These are phyloP conservation scores for Penicillium lagena DNA, from an alignment of 495 filamentous ascomycete species.

Conservation along the genomic window DNA sequence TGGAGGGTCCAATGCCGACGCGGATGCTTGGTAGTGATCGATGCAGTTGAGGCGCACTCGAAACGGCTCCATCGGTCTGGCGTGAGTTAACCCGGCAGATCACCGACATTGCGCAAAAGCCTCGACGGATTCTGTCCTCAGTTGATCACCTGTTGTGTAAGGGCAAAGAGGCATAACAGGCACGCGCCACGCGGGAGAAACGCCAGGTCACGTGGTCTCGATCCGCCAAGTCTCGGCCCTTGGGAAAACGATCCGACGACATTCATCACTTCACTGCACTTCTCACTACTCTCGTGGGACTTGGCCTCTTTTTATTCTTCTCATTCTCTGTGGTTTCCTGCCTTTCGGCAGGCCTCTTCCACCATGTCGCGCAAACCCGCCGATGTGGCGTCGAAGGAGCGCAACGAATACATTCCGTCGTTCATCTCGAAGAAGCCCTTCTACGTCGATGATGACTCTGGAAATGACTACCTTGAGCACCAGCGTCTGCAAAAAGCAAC, in stretches of 20 bases:
- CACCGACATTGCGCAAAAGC: constrained; percentile 21
- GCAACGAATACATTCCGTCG: constrained; percentile 97
- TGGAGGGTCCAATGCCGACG: constrained; percentile 75
- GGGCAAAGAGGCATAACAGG: constrained; percentile 7
- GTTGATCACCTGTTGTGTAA: background rate
- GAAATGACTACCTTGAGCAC: constrained; percentile 92
- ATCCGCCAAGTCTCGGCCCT: background rate
- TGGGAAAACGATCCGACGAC: no score
- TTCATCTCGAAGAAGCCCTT: constrained; percentile 99
- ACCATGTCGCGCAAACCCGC: constrained; percentile 44
- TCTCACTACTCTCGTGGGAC: background rate
- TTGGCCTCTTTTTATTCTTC: constrained; percentile 1
- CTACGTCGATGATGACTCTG: constrained; percentile 79
- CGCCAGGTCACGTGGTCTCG: constrained; percentile 27
- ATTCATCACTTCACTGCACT: no score
- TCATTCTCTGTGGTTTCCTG: background rate
- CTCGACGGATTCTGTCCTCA: constrained; percentile 3
- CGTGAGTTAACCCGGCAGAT: constrained; percentile 15
- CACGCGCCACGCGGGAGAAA: constrained; percentile 19
- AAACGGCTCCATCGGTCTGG: constrained; percentile 55
- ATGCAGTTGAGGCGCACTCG: constrained; percentile 89
- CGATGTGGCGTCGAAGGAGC: constrained; percentile 57
- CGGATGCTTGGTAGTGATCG: constrained; percentile 79
- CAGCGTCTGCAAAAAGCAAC: constrained; percentile 73
- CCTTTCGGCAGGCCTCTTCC: background rate